A percentile compares a stretch with the other conserved stretches of the same genome.
Conservation (phyloP, 305 asterid genomes). For the Caryopteris hybrid region DNA sequence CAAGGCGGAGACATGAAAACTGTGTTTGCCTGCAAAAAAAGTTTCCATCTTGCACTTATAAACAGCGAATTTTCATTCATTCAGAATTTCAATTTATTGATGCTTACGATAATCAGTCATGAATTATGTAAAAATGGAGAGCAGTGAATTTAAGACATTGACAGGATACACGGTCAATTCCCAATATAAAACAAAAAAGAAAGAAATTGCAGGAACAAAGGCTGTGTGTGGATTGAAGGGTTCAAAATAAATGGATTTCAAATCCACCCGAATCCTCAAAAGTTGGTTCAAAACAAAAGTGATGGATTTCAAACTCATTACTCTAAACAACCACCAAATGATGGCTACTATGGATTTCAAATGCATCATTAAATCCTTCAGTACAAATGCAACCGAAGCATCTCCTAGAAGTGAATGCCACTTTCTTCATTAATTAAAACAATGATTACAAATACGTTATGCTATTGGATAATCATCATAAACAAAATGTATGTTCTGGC, state of each 20-base stretch:
- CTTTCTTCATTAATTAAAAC: not conserved
- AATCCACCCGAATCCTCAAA: not conserved
- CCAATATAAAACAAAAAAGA: not conserved
- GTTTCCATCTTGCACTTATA: not conserved
- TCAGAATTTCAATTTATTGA: not conserved
- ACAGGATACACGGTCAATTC: not conserved
- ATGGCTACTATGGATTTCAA: not conserved
- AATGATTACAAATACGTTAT: not conserved
- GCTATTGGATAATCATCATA: not conserved
- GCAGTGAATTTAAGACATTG: not conserved
- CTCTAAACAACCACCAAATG: not conserved
- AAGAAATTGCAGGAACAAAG: not conserved
- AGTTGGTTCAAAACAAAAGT: not conserved
- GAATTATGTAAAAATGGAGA: not conserved
- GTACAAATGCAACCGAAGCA: not conserved
- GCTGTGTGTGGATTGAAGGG: not conserved
- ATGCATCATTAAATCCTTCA: not conserved
- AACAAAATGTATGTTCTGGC: not conserved
- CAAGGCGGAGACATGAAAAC: slow-evolving; percentile 98
- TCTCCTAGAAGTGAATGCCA: not conserved
- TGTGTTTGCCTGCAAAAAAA: slow-evolving; percentile 55
- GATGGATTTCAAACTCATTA: not conserved
- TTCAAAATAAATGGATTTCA: not conserved
- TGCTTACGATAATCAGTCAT: not conserved
- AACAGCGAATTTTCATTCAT: not conserved